Evolutionary conservation across 257 asterid genomes (phyloP), one percentile per base, ranked within the genome.

Genomic region (Plantago major): DNA sequence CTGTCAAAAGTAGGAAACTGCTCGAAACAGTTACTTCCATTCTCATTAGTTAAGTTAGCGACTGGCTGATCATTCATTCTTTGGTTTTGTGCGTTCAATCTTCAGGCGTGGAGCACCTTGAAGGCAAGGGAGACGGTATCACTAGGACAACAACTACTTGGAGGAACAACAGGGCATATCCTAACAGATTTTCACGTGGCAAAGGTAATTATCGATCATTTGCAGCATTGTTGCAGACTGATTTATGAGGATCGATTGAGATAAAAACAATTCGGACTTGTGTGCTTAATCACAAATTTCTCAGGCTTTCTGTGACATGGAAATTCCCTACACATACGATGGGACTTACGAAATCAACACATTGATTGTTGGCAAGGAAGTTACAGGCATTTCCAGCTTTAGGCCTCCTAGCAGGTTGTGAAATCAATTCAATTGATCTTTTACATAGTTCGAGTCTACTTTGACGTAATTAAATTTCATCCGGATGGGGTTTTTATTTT

Each of bases 311-410:
- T 89, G 96, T 19, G 99, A 93, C 74, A 64, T 89, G 92, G 99
- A 93, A 79, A 96, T 97, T 1, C 85, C 89, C 40, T 89, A 82
- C 75, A 93, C 99, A 0, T 93, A 76, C 1, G 97, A 93, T 78
- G 99, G 99, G 44, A 93, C 96, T 0, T 93, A 87, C 15, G 97
- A 93, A 78, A 93, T 93, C 71, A 93, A 93, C 81, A 87, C 97
- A 3, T 70, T 93, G 50, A 87, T 93, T 43, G 85, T 97, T 0
- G 99, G 96, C 10, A 76, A 96, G 67, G 99, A 93, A 74, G 51
- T 89, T 16, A 93, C 97, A 0, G 96, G 95, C 28, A 75, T 93
- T 22, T 80, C 96, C 13, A 93, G 97, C 69, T 87, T 93, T 60
- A 93, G 75, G 80, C 82, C 99, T 0, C 78, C 88, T 5, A 33